A percentile compares a stretch with the other conserved stretches of the same genome.
Evolutionary conservation across 352 stramenopile species (phyloP).

Genomic region (Pythium phragmiticola): DNA sequence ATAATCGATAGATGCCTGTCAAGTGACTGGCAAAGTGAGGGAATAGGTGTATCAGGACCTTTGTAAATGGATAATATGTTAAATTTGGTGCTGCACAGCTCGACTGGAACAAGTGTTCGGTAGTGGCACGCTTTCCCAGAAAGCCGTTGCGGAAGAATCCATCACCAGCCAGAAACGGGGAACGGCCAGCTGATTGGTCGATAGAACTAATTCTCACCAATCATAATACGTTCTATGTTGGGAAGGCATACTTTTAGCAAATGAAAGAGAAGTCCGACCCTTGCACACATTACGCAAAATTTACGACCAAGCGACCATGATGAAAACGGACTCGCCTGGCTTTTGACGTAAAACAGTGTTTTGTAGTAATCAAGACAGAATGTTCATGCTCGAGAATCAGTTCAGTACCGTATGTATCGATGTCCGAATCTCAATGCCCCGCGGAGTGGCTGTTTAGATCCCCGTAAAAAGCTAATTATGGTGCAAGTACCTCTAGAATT

Average conservation of each 20-base stretch:
- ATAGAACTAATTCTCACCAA: not conserved
- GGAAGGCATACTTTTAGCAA: conserved; percentile 7
- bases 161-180: conserved; percentile 10
- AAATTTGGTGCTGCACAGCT: conserved; percentile 16
- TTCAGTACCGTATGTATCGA: no score
- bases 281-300: no score
- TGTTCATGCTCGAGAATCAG: no score
- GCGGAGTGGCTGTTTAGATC: no score
- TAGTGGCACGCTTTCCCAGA: conserved; percentile 11
- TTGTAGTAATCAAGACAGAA: no score
- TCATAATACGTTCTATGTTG: not conserved
- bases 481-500: no score
- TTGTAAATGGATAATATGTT: conserved; percentile 8
- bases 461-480: no score
- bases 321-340: no score
- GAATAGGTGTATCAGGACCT: not conserved
- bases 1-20: not conserved
- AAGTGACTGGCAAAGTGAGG: not conserved
- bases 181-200: conserved; percentile 6
- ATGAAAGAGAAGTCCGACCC: not conserved
- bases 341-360: no score
- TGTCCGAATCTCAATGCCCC: no score
- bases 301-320: no score
- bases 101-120: not conserved
- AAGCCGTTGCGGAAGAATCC: conserved; percentile 14